Evolutionary conservation across 306 rosid species (phyloP).

Genomic region (Lathyrus sativus): DNA sequence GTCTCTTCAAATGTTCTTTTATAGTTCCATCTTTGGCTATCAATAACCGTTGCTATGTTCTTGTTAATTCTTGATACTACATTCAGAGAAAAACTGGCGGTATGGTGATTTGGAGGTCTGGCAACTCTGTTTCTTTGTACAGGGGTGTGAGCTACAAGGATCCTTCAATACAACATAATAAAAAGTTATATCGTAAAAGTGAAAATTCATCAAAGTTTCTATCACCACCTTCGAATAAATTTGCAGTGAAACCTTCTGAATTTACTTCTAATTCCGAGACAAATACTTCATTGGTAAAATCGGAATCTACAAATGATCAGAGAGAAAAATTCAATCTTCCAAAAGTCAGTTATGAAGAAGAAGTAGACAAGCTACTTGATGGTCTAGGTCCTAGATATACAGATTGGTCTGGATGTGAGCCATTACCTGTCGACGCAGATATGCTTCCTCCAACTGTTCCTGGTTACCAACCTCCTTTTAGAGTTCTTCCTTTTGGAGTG

Average conservation of each 20-base stretch:
- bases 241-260: constrained; percentile 41
- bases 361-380: constrained; percentile 75
- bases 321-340: constrained; percentile 42
- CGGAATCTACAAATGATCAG: constrained; percentile 46
- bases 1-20: neutral
- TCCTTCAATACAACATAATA: constrained; percentile 63
- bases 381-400: constrained; percentile 81
- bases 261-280: constrained; percentile 43
- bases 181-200: constrained; percentile 50
- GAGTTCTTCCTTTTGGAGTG: constrained; percentile 94
- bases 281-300: constrained; percentile 34
- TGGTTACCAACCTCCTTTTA: constrained; percentile 82
- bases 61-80: constrained; percentile 36
- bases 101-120: constrained; percentile 95
- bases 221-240: constrained; percentile 40
- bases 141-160: constrained; percentile 93
- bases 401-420: constrained; percentile 92
- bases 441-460: constrained; percentile 75
- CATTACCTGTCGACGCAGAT: constrained; percentile 91
- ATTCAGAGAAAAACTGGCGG: constrained; percentile 97
- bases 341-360: constrained; percentile 74
- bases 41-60: constrained; percentile 22
- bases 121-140: constrained; percentile 87
- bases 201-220: constrained; percentile 44
- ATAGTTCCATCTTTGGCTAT: constrained; percentile 8